Conservation (phyloP, 371 early-diverging fungal genomes). For the Apophysomyces variabilis region DNA sequence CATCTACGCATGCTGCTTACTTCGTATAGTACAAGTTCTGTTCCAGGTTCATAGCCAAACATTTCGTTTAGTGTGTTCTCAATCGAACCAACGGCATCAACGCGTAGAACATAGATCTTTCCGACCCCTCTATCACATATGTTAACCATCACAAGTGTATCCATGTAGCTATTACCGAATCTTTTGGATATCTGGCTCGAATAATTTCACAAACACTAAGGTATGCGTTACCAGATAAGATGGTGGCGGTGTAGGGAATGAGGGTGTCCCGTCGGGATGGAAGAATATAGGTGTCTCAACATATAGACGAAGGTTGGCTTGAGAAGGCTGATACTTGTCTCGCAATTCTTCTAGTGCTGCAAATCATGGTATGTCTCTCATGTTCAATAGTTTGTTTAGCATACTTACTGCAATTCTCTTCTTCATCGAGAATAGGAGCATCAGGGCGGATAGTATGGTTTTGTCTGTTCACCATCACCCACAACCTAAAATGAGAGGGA, state of each 20-base stretch:
- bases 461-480: slow-evolving; percentile 81
- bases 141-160: background rate
- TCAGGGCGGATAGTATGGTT: slow-evolving; percentile 87
- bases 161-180: slow-evolving; percentile 17
- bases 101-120: slow-evolving; percentile 55
- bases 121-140: slow-evolving; percentile 51
- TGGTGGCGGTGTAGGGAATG: background rate
- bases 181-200: slow-evolving; percentile 22
- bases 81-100: slow-evolving; percentile 60
- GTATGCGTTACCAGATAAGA: background rate
- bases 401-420: slow-evolving; percentile 8
- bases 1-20: slow-evolving; percentile 22
- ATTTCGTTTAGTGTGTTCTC: slow-evolving; percentile 53
- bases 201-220: slow-evolving; percentile 28
- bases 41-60: slow-evolving; percentile 55
- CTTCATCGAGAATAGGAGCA: slow-evolving; percentile 14
- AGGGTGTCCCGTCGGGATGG: background rate
- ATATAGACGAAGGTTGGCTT: slow-evolving; percentile 22
- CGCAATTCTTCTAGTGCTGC: slow-evolving; percentile 27
- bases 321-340: slow-evolving; percentile 20
- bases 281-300: slow-evolving; percentile 16
- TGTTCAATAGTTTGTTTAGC: background rate
- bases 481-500: slow-evolving; percentile 68
- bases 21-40: slow-evolving; percentile 70
- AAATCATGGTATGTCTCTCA: background rate